Conservation (phyloP, 2,329 filamentous ascomycete genomes). For the Ambrosiella xylebori region DNA sequence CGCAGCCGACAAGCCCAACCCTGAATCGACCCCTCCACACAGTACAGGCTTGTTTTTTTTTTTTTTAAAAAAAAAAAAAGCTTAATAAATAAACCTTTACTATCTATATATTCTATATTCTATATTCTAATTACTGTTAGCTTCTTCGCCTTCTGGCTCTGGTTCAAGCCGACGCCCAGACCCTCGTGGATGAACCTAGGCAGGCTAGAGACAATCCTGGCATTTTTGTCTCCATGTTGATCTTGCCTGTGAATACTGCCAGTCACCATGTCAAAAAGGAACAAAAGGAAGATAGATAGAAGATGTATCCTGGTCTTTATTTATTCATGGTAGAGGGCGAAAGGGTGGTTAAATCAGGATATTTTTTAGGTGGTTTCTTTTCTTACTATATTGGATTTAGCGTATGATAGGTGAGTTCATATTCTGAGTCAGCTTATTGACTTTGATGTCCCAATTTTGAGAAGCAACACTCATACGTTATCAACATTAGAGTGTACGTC, state of each 20-base stretch:
- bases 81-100: too few relatives aligned
- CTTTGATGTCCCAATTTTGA: neutral
- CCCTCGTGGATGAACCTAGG: neutral
- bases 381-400: neutral
- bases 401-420: neutral
- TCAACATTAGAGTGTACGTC: too few relatives aligned
- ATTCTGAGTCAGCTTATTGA: neutral
- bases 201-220: neutral
- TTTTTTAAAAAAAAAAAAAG: too few relatives aligned
- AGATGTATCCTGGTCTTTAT: neutral
- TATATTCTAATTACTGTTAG: too few relatives aligned
- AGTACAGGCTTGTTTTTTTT: too few relatives aligned
- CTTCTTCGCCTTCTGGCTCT: too few relatives aligned
- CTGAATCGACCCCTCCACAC: too few relatives aligned
- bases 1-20: too few relatives aligned
- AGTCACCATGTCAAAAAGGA: constrained; percentile 1
- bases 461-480: too few relatives aligned
- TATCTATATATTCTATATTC: too few relatives aligned
- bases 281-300: neutral
- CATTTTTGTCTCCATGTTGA: constrained; percentile 1
- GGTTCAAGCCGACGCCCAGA: neutral
- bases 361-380: neutral
- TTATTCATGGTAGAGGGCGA: neutral
- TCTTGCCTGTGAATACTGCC: constrained; percentile 11
- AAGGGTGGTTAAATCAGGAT: neutral